A percentile compares a stretch with the other conserved stretches of the same genome.
Evolutionary conservation across 2,329 filamentous ascomycete genomes (phyloP).

Genomic region (Endothia cerciana): DNA sequence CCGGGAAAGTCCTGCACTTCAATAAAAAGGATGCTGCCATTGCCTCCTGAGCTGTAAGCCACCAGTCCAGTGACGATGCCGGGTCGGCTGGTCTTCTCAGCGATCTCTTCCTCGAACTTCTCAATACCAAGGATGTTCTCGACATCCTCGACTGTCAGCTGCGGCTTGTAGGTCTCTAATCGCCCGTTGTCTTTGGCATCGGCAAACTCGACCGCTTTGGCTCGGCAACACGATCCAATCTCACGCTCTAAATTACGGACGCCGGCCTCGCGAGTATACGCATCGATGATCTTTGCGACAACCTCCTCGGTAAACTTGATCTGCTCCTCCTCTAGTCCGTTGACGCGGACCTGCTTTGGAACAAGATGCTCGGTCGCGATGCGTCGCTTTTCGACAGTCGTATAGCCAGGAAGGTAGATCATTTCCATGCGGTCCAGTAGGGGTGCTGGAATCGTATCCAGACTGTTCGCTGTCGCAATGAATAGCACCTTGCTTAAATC

Average conservation of each 20-base stretch:
- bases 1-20: constrained; percentile 98
- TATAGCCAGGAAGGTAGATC: constrained; percentile 92
- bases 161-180: constrained; percentile 71
- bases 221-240: constrained; percentile 89
- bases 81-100: constrained; percentile 80
- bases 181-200: constrained; percentile 79
- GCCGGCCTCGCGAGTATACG: constrained; percentile 94
- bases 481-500: constrained; percentile 97
- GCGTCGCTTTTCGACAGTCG: constrained; percentile 93
- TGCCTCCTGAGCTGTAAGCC: constrained; percentile 88
- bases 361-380: constrained; percentile 94
- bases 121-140: constrained; percentile 92
- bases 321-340: constrained; percentile 78
- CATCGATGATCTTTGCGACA: constrained; percentile 92
- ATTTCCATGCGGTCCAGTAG: constrained; percentile 97
- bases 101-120: constrained; percentile 93
- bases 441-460: constrained; percentile 94
- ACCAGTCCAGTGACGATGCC: constrained; percentile 96
- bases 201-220: constrained; percentile 93
- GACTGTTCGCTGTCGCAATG: constrained; percentile 92
- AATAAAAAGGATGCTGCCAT: constrained; percentile 97
- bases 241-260: constrained; percentile 96
- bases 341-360: constrained; percentile 91
- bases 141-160: constrained; percentile 77
- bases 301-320: constrained; percentile 80